A percentile compares a stretch with the other conserved stretches of the same genome.
Evolutionary conservation across 371 early-diverging fungal species (phyloP).

Genomic region (Catenaria anguillulae): DNA sequence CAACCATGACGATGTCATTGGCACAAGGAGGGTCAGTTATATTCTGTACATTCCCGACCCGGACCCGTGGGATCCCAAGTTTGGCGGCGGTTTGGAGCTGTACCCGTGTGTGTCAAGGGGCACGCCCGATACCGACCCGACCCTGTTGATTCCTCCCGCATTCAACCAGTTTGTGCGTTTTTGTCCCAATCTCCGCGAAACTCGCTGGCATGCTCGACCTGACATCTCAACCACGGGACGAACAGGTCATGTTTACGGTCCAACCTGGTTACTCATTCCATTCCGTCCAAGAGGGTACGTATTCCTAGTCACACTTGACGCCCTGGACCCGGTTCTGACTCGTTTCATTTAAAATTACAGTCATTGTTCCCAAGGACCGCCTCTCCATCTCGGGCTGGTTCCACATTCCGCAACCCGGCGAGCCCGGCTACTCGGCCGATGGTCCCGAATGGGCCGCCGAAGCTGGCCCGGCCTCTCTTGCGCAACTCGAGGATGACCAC

Average conservation of each 20-base stretch:
- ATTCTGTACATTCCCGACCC: slow-evolving; percentile 60
- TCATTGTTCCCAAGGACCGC: slow-evolving; percentile 40
- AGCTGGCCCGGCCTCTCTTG: slow-evolving; percentile 31
- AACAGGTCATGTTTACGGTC: slow-evolving; percentile 65
- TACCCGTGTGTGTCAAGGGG: slow-evolving; percentile 45
- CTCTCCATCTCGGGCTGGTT: slow-evolving; percentile 64
- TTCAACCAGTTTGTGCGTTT: slow-evolving; percentile 61
- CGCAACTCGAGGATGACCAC: slow-evolving; percentile 25
- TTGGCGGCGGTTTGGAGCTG: slow-evolving; percentile 57
- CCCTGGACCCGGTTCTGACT: no score
- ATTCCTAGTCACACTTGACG: no score
- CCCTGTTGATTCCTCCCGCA: slow-evolving; percentile 38
- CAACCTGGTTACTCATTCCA: slow-evolving; percentile 62
- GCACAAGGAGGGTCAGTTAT: slow-evolving; percentile 52
- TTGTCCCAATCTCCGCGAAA: no score
- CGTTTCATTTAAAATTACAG: no score
- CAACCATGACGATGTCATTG: slow-evolving; percentile 68
- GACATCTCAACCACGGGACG: no score
- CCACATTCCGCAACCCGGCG: slow-evolving; percentile 46
- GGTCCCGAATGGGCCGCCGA: slow-evolving; percentile 19
- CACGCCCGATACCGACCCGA: slow-evolving; percentile 44
- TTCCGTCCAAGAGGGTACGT: slow-evolving; percentile 60
- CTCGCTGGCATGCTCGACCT: no score
- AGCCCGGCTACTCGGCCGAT: slow-evolving; percentile 26
- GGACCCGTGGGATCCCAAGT: slow-evolving; percentile 37